phyloP scores from a whole-genome alignment of 257 asterid genomes.

The Solanum phureja region DNA sequence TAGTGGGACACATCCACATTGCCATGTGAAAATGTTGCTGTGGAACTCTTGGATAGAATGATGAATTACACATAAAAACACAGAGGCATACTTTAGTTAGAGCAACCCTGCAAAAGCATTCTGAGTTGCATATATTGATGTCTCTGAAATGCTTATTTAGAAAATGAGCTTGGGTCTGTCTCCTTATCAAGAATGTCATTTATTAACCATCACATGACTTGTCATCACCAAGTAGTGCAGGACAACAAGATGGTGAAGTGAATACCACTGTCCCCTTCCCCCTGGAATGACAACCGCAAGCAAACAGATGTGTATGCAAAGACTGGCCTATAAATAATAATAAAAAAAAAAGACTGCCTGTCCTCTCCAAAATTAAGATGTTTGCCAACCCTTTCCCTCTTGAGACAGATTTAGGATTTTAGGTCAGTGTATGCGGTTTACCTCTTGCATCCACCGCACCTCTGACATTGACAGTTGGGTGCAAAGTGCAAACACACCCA shows the following conservation, averaged over 20 bases:
- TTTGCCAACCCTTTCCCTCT: background rate
- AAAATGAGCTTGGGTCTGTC: background rate
- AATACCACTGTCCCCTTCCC: background rate
- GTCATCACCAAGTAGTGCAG: background rate
- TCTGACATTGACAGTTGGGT: background rate
- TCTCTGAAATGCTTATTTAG: background rate
- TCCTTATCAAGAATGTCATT: background rate
- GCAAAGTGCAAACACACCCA: background rate
- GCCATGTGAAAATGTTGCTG: background rate
- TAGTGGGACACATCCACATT: background rate
- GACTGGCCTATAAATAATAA: background rate
- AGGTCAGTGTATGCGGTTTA: background rate
- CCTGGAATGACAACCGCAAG: background rate
- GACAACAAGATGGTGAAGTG: background rate
- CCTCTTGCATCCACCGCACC: background rate
- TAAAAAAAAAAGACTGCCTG: background rate
- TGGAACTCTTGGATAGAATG: background rate
- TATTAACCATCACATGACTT: background rate
- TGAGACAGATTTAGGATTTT: background rate
- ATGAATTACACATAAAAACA: background rate
- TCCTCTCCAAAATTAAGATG: background rate
- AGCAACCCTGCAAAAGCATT: background rate
- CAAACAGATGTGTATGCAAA: background rate
- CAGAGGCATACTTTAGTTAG: background rate
- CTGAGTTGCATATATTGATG: background rate